Base-by-base conservation (phyloP, 495 filamentous ascomycete genomes). In the Aspergillus coremiiformis region DNA sequence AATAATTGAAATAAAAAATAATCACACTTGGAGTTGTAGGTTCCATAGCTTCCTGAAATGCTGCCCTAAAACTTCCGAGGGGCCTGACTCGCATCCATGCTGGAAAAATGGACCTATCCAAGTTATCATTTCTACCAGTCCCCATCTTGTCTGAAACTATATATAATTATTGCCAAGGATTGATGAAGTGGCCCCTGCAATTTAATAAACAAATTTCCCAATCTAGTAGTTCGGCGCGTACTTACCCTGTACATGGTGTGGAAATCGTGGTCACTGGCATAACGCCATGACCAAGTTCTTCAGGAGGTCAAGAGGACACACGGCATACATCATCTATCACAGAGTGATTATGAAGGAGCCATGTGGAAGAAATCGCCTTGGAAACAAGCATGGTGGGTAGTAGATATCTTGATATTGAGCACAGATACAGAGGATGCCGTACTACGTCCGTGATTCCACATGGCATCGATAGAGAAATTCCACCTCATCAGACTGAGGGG, bases 401-500 rank as follows among this genome's bases (percentile, higher is more conserved):
- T 15, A 35, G 32, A 35, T 12, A 5, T 35, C 32, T 3, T 4
- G 5, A 12, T 43, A 10, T 10, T 1, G 39, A 43, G 19, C 20
- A 10, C 22, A 15, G n/a, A n/a, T n/a, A n/a, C n/a, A n/a, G n/a
- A n/a, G n/a, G n/a, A n/a, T n/a, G n/a, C 1, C 35, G 35, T 19
- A 5, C 37, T 12, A 35, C 14, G 6, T 41, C 37, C 37, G 6
- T 41, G 17, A 41, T 41, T 17, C 17, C 37, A 41, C 12, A 41
- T 41, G 37, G 37, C 24, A 27, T 27, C 15, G 44, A 47, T 23
- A 33, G 35, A 11, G 55, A 56, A 49, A 58, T 56, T 55, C 41
- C 49, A 22, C 51, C 52, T 47, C 56, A 41, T n/a, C 39, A 45
- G 3, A n/a, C 11, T 15, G 39, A 53, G 32, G 44, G 57, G 47